A percentile compares a stretch with the other conserved stretches of the same genome.
Conservation (phyloP, 2,329 filamentous ascomycete genomes). For the Hortaea sp. region DNA sequence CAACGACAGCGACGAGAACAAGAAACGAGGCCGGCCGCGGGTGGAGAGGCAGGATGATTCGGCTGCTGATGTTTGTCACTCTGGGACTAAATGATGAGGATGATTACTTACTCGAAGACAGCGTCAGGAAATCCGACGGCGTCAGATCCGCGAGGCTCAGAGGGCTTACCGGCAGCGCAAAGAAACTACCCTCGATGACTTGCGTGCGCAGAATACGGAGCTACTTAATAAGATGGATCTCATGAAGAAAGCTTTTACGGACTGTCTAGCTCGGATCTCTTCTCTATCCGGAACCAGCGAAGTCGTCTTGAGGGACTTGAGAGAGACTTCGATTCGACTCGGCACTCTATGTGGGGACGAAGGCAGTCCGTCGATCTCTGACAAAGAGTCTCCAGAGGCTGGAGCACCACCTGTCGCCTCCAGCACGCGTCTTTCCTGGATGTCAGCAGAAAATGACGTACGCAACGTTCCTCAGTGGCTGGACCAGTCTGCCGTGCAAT, state of each 20-base stretch:
- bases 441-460: constrained; percentile 1
- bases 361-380: constrained; percentile 9
- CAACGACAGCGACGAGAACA: constrained; percentile 18
- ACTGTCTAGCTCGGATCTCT: constrained; percentile 17
- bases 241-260: constrained; percentile 62
- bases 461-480: constrained; percentile 20
- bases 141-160: constrained; percentile 79
- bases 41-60: constrained; percentile 67
- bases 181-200: constrained; percentile 64
- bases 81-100: neutral
- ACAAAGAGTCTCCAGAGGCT: constrained; percentile 2
- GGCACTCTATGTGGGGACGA: constrained; percentile 13
- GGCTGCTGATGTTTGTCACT: constrained; percentile 60
- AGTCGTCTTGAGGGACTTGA: constrained; percentile 9
- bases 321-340: constrained; percentile 5
- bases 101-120: constrained; percentile 4
- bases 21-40: constrained; percentile 62
- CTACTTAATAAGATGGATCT: constrained; percentile 61
- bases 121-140: constrained; percentile 57
- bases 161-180: constrained; percentile 77
- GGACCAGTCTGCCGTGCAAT: constrained; percentile 11
- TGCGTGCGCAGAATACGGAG: constrained; percentile 60
- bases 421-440: neutral
- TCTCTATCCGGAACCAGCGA: constrained; percentile 9
- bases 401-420: neutral